phyloP scores from a whole-genome alignment of 1,139 yeast genomes.

The Debaryomyces nepalensis region DNA sequence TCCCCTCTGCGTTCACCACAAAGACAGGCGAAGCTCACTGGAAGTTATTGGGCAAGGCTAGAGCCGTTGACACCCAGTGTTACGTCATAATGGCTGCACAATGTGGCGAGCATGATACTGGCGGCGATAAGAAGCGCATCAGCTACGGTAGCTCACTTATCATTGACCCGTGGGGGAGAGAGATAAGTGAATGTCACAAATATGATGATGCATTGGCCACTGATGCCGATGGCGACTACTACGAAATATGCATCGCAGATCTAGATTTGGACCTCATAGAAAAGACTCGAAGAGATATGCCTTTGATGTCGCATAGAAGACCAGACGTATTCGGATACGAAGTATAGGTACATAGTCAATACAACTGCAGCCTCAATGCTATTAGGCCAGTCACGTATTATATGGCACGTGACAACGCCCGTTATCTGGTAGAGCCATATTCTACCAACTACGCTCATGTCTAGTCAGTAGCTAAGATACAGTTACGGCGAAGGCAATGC shows the following conservation, averaged over 20 bases:
- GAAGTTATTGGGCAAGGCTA: constrained; percentile 74
- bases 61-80: constrained; percentile 89
- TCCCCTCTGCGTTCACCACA: constrained; percentile 91
- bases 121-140: constrained; percentile 43
- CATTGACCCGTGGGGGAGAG: constrained; percentile 90
- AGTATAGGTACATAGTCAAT: constrained; percentile 15
- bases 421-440: too few species aligned
- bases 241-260: constrained; percentile 67
- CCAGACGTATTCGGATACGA: constrained; percentile 54
- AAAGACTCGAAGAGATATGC: constrained; percentile 68
- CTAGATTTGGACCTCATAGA: constrained; percentile 58
- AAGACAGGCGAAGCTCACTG: constrained; percentile 93
- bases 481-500: too few species aligned
- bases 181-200: constrained; percentile 59
- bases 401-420: too few species aligned
- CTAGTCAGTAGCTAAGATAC: neutral
- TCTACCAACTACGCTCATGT: neutral
- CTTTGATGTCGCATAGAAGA: constrained; percentile 72
- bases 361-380: neutral
- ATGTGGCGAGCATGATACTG: constrained; percentile 68
- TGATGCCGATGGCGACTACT: constrained; percentile 54
- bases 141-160: constrained; percentile 88
- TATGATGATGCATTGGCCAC: constrained; percentile 43
- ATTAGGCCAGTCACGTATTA: too few species aligned
- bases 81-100: constrained; percentile 93